phyloP scores from a whole-genome alignment of 305 asterid genomes.

The Rubia occidens region DNA sequence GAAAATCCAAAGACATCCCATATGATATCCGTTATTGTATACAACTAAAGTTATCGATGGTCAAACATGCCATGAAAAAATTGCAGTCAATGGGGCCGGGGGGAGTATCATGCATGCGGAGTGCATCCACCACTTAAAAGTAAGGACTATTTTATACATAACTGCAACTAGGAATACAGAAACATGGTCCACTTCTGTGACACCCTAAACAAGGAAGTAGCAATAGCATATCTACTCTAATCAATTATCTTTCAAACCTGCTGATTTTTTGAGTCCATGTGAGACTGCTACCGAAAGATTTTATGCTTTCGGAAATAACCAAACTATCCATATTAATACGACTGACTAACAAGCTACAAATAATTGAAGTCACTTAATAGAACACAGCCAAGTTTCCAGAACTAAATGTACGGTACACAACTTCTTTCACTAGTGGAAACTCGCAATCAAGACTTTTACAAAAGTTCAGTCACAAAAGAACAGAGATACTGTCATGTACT shows the following conservation, averaged over 20 bases:
- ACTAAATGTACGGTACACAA: no score
- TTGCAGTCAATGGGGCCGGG: no score
- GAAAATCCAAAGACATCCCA: no score
- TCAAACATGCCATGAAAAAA: no score
- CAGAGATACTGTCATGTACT: background rate
- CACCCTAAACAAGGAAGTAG: background rate
- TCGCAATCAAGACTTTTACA: background rate
- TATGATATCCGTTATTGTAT: no score
- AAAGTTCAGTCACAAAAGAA: background rate
- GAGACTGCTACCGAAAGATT: background rate
- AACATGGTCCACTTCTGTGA: background rate
- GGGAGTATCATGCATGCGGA: background rate
- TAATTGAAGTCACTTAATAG: background rate
- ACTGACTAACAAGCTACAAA: slow-evolving; percentile 1
- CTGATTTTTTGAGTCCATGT: background rate
- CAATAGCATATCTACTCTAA: background rate
- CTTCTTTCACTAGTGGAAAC: background rate
- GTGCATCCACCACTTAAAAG: background rate
- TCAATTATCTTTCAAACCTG: background rate
- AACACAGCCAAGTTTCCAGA: background rate
- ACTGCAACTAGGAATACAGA: background rate
- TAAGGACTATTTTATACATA: background rate
- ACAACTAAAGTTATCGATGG: no score
- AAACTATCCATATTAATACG: background rate
- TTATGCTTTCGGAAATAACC: background rate